Evolutionary conservation across 805 yeast species (phyloP).

Genomic region (Kluyveromyces lactis): DNA sequence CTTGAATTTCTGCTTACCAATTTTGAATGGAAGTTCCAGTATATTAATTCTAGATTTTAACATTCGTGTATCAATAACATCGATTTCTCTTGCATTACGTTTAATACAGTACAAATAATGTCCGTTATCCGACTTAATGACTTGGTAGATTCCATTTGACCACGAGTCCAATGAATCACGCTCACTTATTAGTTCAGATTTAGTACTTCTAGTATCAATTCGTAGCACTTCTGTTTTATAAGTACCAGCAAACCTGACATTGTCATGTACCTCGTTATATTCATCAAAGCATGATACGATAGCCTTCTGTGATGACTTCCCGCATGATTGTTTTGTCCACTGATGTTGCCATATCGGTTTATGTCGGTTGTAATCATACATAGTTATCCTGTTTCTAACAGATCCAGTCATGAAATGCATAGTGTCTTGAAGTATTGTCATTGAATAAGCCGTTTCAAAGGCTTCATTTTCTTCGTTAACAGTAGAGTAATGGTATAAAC

Average conservation of each 20-base stretch:
- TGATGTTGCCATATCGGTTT: constrained; percentile 17
- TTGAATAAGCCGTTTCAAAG: constrained; percentile 25
- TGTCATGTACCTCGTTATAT: constrained; percentile 1
- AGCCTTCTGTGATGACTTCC: constrained; percentile 11
- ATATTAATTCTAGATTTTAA: constrained; percentile 8
- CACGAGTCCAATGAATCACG: constrained; percentile 5
- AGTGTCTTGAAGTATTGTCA: constrained; percentile 16
- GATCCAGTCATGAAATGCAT: constrained; percentile 28
- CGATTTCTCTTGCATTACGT: constrained; percentile 25
- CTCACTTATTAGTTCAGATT: constrained; percentile 2
- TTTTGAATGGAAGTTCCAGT: constrained; percentile 17
- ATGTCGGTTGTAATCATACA: constrained; percentile 27
- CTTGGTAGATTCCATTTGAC: constrained; percentile 31
- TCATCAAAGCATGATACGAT: constrained; percentile 25
- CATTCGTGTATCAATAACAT: constrained; percentile 30
- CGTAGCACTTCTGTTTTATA: constrained; percentile 22
- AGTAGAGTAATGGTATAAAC: constrained; percentile 23
- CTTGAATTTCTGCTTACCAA: constrained; percentile 19
- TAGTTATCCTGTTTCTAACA: constrained; percentile 16
- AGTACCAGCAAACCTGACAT: constrained; percentile 18
- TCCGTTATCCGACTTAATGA: constrained; percentile 30
- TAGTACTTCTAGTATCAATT: constrained; percentile 16
- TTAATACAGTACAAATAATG: constrained; percentile 29
- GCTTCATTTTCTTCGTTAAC: constrained; percentile 28
- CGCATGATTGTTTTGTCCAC: constrained; percentile 7